phyloP scores from a whole-genome alignment of 495 filamentous ascomycete species.

The Aspergillus campestris region DNA sequence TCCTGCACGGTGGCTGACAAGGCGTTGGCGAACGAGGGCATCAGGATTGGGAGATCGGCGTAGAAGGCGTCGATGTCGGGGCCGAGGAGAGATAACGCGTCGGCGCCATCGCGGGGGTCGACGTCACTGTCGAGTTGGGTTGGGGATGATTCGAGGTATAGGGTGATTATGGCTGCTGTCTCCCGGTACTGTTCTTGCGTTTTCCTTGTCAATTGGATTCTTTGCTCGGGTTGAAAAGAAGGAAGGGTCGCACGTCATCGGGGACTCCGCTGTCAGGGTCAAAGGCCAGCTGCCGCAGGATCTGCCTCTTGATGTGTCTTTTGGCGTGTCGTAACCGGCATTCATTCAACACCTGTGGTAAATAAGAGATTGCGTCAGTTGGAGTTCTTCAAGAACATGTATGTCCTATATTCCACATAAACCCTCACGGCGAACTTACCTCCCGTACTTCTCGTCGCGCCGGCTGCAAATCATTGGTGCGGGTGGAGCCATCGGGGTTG shows the following conservation, averaged over 20 bases:
- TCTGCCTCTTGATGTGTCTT: conserved; percentile 29
- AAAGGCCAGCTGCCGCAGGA: conserved; percentile 25
- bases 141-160: conserved; percentile 31
- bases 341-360: conserved; percentile 27
- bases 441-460: conserved; percentile 43
- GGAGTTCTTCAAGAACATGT: not conserved
- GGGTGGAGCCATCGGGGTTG: conserved; percentile 55
- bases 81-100: conserved; percentile 25
- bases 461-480: conserved; percentile 42
- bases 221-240: too few relatives aligned
- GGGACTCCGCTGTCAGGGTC: conserved; percentile 24
- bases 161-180: conserved; percentile 24
- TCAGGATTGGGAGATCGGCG: conserved; percentile 21
- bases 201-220: not conserved
- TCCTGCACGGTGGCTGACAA: conserved; percentile 18
- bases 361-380: not conserved
- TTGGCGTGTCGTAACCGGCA: conserved; percentile 29
- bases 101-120: conserved; percentile 8
- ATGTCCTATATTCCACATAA: not conserved
- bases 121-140: conserved; percentile 16
- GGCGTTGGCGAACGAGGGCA: conserved; percentile 17
- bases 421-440: conserved; percentile 25
- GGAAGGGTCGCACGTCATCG: conserved; percentile 20
- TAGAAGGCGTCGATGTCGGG: conserved; percentile 33
- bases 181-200: conserved; percentile 23